These are phyloP conservation scores for Alternaria hordeiaustralica DNA, from an alignment of 2,329 filamentous ascomycete species.

Conservation along the genomic window DNA sequence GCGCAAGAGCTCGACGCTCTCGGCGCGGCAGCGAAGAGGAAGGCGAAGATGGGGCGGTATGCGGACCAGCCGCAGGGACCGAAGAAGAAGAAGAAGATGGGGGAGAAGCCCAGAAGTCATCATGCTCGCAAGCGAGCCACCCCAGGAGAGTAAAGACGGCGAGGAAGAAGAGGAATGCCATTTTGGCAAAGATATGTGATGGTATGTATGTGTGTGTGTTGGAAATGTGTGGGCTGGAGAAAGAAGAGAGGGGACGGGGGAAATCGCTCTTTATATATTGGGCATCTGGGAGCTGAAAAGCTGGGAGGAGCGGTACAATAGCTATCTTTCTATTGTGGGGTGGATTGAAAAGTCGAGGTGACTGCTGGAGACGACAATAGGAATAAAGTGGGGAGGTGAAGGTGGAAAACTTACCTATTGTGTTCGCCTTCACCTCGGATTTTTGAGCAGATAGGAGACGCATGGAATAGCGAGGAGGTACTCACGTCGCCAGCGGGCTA, in stretches of 20 bases:
- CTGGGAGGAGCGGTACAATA: background rate
- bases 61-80: background rate
- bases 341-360: background rate
- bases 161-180: constrained; percentile 9
- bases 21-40: background rate
- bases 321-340: background rate
- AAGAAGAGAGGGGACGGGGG: background rate
- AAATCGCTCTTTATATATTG: background rate
- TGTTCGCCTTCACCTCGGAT: background rate
- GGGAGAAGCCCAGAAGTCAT: background rate
- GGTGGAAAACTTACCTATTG: background rate
- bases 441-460: fast-evolving
- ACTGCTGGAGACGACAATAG: constrained; percentile 1
- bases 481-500: background rate
- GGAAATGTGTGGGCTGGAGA: background rate
- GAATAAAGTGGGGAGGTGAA: background rate
- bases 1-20: constrained; percentile 2
- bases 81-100: background rate
- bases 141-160: constrained; percentile 6
- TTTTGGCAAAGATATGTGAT: background rate
- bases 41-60: background rate
- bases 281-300: background rate
- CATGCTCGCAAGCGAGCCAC: constrained; percentile 8
- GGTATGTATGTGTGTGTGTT: background rate
- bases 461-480: background rate